Evolutionary conservation across 169 alveolate species (phyloP), one percentile per base, ranked within the genome.

Genomic region (Blepharisma undulans): DNA sequence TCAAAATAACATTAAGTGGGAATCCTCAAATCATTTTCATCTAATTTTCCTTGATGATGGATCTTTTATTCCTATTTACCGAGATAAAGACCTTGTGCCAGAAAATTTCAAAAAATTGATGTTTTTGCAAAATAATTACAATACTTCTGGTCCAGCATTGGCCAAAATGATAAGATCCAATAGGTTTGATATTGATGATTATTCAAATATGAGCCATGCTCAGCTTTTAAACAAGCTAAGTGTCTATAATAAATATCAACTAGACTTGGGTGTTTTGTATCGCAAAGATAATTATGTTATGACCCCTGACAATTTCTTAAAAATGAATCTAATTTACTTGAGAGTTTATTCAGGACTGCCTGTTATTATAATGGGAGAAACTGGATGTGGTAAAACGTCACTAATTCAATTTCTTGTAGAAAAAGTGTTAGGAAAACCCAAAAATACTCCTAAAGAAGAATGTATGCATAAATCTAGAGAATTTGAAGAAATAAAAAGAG

Each of bases 371-470:
- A 90, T 90, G 94, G 97, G 96, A 27, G 97, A 95, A 84, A 95
- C 97, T 3, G 97, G 97, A 72, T 93, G 94, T 77, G 97, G 97
- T 0, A 95, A 95, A 91, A 95, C 91, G 21, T 86, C 80, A 10
- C 25, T 86, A 10, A 60, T 86, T 4, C 59, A 48, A 93, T 36
- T 92, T 94, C 18, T 86, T 6, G 82, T 36, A 1, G 19, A 22
- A 5, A 27, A 86, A 30, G 61, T 86, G 8, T 22, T 60, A 48
- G 66, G 66, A 48, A 1, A 48, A 48, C 66, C 66, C 14, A 36
- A 5, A 36, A 8, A 4, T 36, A 36, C 60, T n/a, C n/a, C n/a
- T n/a, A n/a, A n/a, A n/a, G n/a, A n/a, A n/a, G n/a, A n/a, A n/a
- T n/a, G n/a, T n/a, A n/a, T n/a, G n/a, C n/a, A n/a, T n/a, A n/a